phyloP scores from a whole-genome alignment of 148 eudicot species.

The Camellia lanceoleosa region DNA sequence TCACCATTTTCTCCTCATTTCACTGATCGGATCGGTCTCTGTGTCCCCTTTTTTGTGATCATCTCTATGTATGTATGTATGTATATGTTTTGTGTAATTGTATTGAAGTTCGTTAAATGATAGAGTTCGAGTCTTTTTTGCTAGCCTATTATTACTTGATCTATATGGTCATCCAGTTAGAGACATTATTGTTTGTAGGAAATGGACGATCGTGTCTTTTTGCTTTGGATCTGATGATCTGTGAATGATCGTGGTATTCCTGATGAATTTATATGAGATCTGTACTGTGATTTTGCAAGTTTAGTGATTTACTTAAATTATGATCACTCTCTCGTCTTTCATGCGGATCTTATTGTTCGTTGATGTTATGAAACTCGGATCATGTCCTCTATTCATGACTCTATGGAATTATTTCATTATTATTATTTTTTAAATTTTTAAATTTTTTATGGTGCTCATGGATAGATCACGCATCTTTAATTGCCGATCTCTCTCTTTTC shows the following conservation, averaged over 20 bases:
- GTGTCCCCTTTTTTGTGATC: not conserved
- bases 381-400: not conserved
- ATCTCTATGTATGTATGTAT: not conserved
- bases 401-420: not conserved
- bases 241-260: not conserved
- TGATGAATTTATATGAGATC: not conserved
- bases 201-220: not conserved
- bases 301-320: not conserved
- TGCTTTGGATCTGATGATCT: slow-evolving; percentile 3
- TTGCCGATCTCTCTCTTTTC: not conserved
- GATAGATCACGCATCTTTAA: not conserved
- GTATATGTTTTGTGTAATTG: not conserved
- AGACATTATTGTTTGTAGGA: not conserved
- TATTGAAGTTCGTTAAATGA: not conserved
- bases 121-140: not conserved
- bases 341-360: not conserved
- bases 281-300: not conserved
- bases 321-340: not conserved
- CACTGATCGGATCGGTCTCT: not conserved
- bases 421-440: too few relatives aligned
- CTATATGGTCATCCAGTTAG: not conserved
- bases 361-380: not conserved
- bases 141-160: not conserved
- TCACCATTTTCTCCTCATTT: not conserved
- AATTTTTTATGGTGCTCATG: not conserved